phyloP scores from a whole-genome alignment of 495 filamentous ascomycete species.

The Aspergillus asperescens region DNA sequence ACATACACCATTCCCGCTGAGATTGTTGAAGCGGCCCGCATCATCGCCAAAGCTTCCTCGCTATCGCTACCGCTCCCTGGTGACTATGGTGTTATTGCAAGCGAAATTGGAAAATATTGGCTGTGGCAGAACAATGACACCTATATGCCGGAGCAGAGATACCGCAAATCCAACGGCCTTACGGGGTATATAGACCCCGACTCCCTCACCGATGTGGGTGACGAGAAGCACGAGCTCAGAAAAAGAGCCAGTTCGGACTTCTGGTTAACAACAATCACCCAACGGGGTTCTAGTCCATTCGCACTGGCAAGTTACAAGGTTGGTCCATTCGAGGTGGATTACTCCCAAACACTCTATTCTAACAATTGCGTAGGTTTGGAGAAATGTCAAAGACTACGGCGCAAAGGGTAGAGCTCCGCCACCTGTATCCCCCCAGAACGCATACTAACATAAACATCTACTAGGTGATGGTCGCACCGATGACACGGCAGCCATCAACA shows the following conservation, averaged over 20 bases:
- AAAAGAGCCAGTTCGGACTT: neutral
- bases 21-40: slow-evolving; percentile 11
- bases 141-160: neutral
- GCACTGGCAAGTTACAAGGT: slow-evolving; percentile 17
- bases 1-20: slow-evolving; percentile 3
- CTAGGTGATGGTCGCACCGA: slow-evolving; percentile 46
- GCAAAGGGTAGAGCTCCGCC: slow-evolving; percentile 27
- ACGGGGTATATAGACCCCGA: neutral
- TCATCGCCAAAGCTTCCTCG: slow-evolving; percentile 17
- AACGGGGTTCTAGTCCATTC: slow-evolving; percentile 12
- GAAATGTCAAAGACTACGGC: slow-evolving; percentile 45
- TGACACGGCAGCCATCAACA: slow-evolving; percentile 52
- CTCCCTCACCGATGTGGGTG: neutral
- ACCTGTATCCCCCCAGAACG: too few relatives aligned
- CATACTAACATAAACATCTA: too few relatives aligned
- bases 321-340: neutral
- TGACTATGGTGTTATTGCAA: slow-evolving; percentile 8
- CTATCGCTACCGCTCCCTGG: neutral
- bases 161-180: neutral
- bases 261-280: slow-evolving; percentile 13
- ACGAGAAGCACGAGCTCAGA: neutral
- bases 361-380: slow-evolving; percentile 14
- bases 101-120: neutral
- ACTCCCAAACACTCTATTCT: neutral
- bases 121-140: neutral